Evolutionary conservation across 2,329 filamentous ascomycete species (phyloP), one percentile per base, ranked within the genome.

Genomic region (Verticillium alfalfae): DNA sequence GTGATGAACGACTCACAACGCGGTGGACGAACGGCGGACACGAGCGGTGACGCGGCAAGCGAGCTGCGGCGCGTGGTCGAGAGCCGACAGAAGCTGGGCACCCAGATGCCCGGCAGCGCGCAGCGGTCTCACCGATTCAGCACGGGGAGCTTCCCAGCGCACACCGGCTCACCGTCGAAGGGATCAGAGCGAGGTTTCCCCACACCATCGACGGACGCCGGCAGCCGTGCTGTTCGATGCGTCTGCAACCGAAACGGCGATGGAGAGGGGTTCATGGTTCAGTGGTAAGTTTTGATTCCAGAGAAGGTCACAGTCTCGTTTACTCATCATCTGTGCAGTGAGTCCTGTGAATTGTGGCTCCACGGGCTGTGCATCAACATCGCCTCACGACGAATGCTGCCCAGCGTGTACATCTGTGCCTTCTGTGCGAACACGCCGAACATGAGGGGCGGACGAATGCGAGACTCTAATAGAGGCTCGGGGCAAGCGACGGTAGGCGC

Each of bases 261-360:
- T 56, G 78, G 79, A 58, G 79, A 81, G 65, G 77, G 76, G 62
- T 86, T 86, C 66, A 81, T 88, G 80, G 80, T 89, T 62, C 84
- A 87, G 72, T 89, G 86, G 86, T 88, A 78, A 63, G 81, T 72
- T 45, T 59, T 36, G 41, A 54, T 54, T 59, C 10, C 45, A 7
- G 45, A 26, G 45, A 22, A 10, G 18, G n/a, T 5, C 9, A 18
- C 8, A 22, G 6, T 7, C 10, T 18, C 6, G 31, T 37, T 26
- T 57, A n/a, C 45, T 52, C 8, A 52, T 22, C 18, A 1, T 59
- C 54, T 10, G 12, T 58, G 18, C 66, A 88, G 86, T 68, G 82
- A 88, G 73, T 85, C 84, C 31, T 89, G 86, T 69, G 85, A 88
- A 67, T 82, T 86, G 76, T 87, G 82, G 80, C 81, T 88, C 36